These are phyloP conservation scores for Marasmius fiardii DNA, from an alignment of 1,284 basidiomycete species.

Conservation along the genomic window DNA sequence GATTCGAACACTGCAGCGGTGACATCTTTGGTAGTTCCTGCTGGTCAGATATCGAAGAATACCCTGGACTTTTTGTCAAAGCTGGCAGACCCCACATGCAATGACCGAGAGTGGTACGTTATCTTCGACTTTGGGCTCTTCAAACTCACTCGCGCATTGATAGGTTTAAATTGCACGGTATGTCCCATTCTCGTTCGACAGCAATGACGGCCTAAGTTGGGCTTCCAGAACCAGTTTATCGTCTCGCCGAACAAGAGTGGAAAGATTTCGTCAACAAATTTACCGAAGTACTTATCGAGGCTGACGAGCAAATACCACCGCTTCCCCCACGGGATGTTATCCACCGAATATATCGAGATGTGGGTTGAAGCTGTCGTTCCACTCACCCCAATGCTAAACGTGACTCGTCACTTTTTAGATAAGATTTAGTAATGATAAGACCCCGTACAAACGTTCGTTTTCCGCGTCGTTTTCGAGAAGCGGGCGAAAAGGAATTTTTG, in stretches of 20 bases:
- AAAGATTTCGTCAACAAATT: conserved; percentile 77
- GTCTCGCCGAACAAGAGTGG: conserved; percentile 85
- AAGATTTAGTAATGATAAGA: conserved; percentile 92
- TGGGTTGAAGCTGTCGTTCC: conserved; percentile 31
- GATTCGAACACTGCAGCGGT: background rate
- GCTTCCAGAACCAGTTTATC: conserved; percentile 71
- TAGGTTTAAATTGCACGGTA: conserved; percentile 79
- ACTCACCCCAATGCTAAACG: background rate
- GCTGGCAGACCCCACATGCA: conserved; percentile 72
- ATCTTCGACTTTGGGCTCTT: background rate
- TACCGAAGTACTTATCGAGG: conserved; percentile 61
- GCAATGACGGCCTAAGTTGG: background rate
- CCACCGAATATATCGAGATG: conserved; percentile 83
- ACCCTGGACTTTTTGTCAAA: conserved; percentile 75
- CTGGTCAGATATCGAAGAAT: conserved; percentile 84
- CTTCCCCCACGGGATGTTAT: conserved; percentile 85
- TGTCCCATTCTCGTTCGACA: background rate
- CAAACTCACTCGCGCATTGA: background rate
- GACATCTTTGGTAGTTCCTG: conserved; percentile 52
- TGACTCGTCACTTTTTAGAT: conserved; percentile 42
- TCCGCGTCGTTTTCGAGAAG: conserved; percentile 78
- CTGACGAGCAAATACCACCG: conserved; percentile 79
- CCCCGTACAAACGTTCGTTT: conserved; percentile 85
- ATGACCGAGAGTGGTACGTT: conserved; percentile 83
- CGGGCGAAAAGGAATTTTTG: conserved; percentile 77